Evolutionary conservation across 108 stramenopile species (phyloP).

Genomic region (Bacterosira constricta): DNA sequence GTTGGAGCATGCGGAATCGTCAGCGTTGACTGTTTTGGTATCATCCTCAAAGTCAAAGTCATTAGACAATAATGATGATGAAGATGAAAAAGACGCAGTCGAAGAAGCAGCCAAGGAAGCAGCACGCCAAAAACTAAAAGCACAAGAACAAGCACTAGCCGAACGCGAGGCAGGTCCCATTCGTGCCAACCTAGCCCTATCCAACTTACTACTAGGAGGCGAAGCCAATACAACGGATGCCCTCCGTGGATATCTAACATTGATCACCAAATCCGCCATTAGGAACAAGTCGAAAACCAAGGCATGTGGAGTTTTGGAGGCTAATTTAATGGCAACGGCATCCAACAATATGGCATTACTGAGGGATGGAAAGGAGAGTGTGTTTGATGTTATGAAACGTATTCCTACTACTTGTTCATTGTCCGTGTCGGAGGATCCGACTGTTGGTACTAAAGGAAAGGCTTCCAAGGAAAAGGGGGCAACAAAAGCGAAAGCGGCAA

Average conservation of each 20-base stretch:
- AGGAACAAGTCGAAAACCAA: not conserved
- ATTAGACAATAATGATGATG: not conserved
- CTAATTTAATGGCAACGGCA: conserved; percentile 32
- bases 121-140: not conserved
- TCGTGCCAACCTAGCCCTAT: conserved; percentile 44
- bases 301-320: conserved; percentile 6
- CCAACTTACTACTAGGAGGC: conserved; percentile 43
- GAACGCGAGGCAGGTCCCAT: conserved; percentile 47
- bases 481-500: not conserved
- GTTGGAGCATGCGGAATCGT: conserved; percentile 39
- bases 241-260: conserved; percentile 30
- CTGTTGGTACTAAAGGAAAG: not conserved
- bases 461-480: not conserved
- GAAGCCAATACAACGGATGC: conserved; percentile 40
- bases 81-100: not conserved
- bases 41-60: conserved; percentile 16
- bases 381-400: conserved; percentile 39
- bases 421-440: conserved; percentile 33
- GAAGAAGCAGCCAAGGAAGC: conserved; percentile 3
- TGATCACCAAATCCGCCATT: conserved; percentile 22
- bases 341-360: conserved; percentile 49
- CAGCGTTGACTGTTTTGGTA: conserved; percentile 41
- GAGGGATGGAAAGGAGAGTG: conserved; percentile 50
- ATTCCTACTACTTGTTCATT: conserved; percentile 35
- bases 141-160: conserved; percentile 21